Percentiles rank a stretch among this genome's conserved stretches.
Evolutionary conservation across 2,329 filamentous ascomycete species (phyloP).

Genomic region (Stachybotrys elegans): DNA sequence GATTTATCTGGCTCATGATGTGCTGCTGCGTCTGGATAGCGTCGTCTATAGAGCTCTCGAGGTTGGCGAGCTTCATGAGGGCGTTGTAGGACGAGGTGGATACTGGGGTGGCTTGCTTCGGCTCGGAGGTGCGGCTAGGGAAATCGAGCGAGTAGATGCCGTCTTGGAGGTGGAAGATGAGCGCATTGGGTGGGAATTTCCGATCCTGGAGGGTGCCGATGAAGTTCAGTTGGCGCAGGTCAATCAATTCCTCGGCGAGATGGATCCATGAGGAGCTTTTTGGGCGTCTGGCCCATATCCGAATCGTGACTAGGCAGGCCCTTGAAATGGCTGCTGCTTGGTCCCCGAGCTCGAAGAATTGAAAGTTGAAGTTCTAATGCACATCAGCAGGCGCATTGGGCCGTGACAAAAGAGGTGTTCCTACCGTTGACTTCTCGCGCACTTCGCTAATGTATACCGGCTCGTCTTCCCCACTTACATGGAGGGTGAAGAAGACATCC

Average conservation of each 20-base stretch:
- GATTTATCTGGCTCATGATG: conserved; percentile 74
- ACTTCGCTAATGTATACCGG: conserved; percentile 90
- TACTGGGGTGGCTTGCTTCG: conserved; percentile 45
- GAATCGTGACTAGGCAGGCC: conserved; percentile 58
- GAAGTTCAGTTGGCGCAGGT: conserved; percentile 70
- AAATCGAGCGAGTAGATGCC: conserved; percentile 81
- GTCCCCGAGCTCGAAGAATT: conserved; percentile 69
- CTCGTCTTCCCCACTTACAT: conserved; percentile 59
- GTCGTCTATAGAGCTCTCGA: conserved; percentile 89
- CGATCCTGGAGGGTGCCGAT: conserved; percentile 67
- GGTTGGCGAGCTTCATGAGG: conserved; percentile 79
- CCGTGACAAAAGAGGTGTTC: conserved; percentile 6
- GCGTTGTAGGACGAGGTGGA: conserved; percentile 79
- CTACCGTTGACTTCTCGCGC: conserved; percentile 66
- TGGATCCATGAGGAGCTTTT: conserved; percentile 48
- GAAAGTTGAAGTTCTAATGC: conserved; percentile 77
- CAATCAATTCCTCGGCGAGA: conserved; percentile 67
- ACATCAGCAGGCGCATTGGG: background rate
- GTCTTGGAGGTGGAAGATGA: conserved; percentile 81
- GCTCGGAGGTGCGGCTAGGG: conserved; percentile 42
- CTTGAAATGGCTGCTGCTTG: conserved; percentile 62
- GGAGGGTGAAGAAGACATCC: conserved; percentile 86
- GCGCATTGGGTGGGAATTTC: conserved; percentile 72
- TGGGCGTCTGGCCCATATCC: conserved; percentile 65
- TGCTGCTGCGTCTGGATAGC: conserved; percentile 71